Base-by-base conservation (phyloP, 306 rosid species). In the Medicago lupulina region DNA sequence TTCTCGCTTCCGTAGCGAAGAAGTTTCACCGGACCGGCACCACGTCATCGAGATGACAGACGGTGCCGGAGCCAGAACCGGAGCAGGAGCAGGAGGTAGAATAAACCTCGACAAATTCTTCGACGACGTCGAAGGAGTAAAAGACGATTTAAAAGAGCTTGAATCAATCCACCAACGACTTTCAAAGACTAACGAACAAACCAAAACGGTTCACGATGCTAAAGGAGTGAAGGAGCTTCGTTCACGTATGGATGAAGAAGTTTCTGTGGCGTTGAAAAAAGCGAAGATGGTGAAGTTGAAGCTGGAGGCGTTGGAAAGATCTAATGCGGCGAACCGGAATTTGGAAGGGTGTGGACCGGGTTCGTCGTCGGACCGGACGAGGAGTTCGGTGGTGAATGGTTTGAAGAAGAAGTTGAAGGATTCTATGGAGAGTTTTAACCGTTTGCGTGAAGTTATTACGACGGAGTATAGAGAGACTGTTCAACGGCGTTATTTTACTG, bases 401-500 rank as follows among this genome's bases (percentile, higher is more conserved):
- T 80, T 95, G 66, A 84, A 96, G 79, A 95, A 95, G 89, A 95
- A 95, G 85, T 86, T 95, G 8, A 86, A 79, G 84, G 98, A 92
- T 67, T 87, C 92, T 23, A 95, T 95, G 97, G 98, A 92, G 21
- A 74, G 76, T 39, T 95, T 95, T 83, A 92, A 89, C 23, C 70
- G 72, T 6, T 75, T 95, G 0, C 64, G 98, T 53, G 84, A 86
- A 70, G 79, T 85, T 74, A 92, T 95, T 70, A 87, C 97, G 2
- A 68, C 93, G 0, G 98, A 95, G 81, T 92, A 95, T 58, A 79
- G 97, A 3, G 96, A 95, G 58, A 95, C 98, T 65, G 98, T 95
- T 0, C 98, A 95, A 80, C 93, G 98, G 0, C 81, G 98, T 12
- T 92, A 89, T 78, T 95, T 78, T 85, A 95, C 97, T 53, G 98